These are phyloP conservation scores for Hypomyces perniciosus DNA, from an alignment of 2,329 filamentous ascomycete genomes.

Conservation along the genomic window DNA sequence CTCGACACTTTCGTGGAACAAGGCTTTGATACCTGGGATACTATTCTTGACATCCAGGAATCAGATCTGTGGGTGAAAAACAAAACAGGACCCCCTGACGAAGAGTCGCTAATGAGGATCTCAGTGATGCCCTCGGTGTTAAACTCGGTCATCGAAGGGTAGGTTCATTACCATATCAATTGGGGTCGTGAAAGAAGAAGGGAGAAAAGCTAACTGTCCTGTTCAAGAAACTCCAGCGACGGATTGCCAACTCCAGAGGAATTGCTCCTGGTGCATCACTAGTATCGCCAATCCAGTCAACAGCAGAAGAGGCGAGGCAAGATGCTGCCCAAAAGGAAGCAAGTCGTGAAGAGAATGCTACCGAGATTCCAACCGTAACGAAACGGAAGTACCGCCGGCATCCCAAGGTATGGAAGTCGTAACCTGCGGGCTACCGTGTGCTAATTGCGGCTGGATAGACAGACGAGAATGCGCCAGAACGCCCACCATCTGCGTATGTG, in stretches of 20 bases:
- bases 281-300: constrained; percentile 43
- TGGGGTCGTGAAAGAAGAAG: neutral
- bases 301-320: constrained; percentile 47
- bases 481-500: constrained; percentile 77
- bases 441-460: constrained; percentile 38
- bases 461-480: constrained; percentile 73
- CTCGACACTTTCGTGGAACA: constrained; percentile 66
- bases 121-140: constrained; percentile 65
- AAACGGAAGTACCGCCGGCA: constrained; percentile 75
- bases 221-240: constrained; percentile 71
- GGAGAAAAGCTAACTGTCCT: constrained; percentile 3
- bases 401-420: constrained; percentile 52
- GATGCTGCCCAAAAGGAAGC: constrained; percentile 49
- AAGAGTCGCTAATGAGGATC: constrained; percentile 18
- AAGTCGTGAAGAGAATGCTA: constrained; percentile 40
- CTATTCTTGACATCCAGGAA: constrained; percentile 76
- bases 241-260: constrained; percentile 69
- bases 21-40: constrained; percentile 82
- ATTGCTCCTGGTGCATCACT: constrained; percentile 49
- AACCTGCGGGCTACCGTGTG: neutral
- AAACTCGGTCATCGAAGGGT: constrained; percentile 77
- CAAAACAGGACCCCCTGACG: neutral
- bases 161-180: constrained; percentile 27
- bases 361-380: constrained; percentile 37
- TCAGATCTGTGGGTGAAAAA: constrained; percentile 62